Conservation (phyloP, 768 basidiomycete species). For the Rubroboletus satanas region DNA sequence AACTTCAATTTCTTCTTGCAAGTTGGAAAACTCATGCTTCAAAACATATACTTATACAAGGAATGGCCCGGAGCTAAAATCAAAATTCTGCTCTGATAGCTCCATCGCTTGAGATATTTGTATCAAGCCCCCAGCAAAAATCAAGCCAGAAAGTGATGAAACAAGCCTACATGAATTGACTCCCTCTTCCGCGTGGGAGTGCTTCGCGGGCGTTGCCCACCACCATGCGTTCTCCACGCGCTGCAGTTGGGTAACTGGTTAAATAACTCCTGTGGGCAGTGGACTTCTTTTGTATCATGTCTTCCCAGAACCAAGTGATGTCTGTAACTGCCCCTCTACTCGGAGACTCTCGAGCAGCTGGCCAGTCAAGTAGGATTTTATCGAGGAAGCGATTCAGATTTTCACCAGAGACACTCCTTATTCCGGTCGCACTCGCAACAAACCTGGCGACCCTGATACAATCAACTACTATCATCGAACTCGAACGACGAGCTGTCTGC, state of each 20-base stretch:
- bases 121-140: too few relatives aligned
- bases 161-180: too few relatives aligned
- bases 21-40: too few relatives aligned
- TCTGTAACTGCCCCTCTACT: constrained; percentile 14
- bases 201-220: too few relatives aligned
- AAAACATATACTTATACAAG: too few relatives aligned
- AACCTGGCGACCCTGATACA: constrained; percentile 21
- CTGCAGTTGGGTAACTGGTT: not conserved
- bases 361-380: not conserved
- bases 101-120: too few relatives aligned
- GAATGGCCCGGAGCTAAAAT: too few relatives aligned
- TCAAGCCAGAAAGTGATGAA: too few relatives aligned
- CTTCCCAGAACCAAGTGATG: constrained; percentile 1
- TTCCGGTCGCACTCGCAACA: constrained; percentile 26
- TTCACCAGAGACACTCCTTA: constrained; percentile 21
- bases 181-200: too few relatives aligned
- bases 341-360: not conserved
- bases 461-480: constrained; percentile 24
- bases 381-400: not conserved
- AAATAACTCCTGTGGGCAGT: too few relatives aligned
- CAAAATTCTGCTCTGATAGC: too few relatives aligned
- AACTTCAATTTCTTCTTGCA: too few relatives aligned
- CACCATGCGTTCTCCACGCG: not conserved
- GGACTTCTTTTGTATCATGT: not conserved
- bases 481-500: constrained; percentile 28